These are phyloP conservation scores for Hypoxylon sp. DNA, from an alignment of 2,329 filamentous ascomycete species.

Conservation along the genomic window DNA sequence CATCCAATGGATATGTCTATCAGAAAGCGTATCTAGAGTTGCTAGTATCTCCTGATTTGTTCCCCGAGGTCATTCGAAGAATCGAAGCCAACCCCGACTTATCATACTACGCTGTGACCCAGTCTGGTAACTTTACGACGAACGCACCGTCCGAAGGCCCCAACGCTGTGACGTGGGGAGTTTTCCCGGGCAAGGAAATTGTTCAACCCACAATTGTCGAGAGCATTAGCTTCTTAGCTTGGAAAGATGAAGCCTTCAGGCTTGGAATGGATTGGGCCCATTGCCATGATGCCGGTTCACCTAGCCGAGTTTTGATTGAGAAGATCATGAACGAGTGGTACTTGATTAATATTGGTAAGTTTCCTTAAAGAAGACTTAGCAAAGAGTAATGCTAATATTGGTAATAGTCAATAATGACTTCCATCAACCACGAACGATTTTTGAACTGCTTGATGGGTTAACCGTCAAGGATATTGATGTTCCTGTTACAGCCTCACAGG, in stretches of 20 bases:
- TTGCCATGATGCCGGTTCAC: constrained; percentile 83
- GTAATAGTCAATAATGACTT: constrained; percentile 95
- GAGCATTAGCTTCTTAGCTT: constrained; percentile 95
- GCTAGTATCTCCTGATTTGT: constrained; percentile 84
- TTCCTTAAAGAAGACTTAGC: not conserved
- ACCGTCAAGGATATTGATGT: constrained; percentile 75
- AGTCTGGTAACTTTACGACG: constrained; percentile 83
- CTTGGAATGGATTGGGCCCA: constrained; percentile 94
- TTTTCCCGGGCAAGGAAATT: constrained; percentile 98
- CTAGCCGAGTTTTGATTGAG: constrained; percentile 84
- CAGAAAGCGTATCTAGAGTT: constrained; percentile 98
- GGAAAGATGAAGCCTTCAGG: constrained; percentile 98
- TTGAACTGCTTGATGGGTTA: constrained; percentile 86
- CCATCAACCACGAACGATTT: constrained; percentile 85
- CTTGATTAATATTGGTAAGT: constrained; percentile 91
- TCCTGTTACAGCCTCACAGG: constrained; percentile 37
- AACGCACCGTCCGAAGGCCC: constrained; percentile 89
- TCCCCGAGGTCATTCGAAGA: constrained; percentile 81
- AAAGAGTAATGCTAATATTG: constrained; percentile 10
- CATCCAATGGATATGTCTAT: constrained; percentile 95
- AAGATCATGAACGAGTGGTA: constrained; percentile 92
- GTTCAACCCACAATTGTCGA: constrained; percentile 99
- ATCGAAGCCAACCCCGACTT: constrained; percentile 85
- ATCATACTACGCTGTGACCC: constrained; percentile 95
- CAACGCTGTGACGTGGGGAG: constrained; percentile 99